Base-by-base conservation (phyloP, 768 basidiomycete species). In the Podaxis sp. region DNA sequence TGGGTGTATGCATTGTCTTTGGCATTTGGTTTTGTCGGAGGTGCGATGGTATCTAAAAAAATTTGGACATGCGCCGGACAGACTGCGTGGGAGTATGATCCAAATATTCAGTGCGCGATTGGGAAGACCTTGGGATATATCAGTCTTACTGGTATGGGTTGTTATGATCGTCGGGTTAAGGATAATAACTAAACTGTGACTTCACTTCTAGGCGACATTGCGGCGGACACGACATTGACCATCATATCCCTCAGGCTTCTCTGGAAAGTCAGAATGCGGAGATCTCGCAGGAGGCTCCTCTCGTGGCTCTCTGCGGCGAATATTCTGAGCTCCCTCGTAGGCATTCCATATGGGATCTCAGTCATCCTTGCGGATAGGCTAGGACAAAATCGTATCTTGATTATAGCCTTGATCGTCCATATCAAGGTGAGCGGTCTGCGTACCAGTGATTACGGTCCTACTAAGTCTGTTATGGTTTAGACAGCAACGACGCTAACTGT, bases 201-300 rank as follows among this genome's bases (percentile, higher is more conserved):
- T 3, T 11, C 11, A 23, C 21, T 23, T 48, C 21, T 32, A 59
- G 58, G 50, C 6, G 58, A 59, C 27, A 36, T 59, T 13, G 6
- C 42, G 9, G 58, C 58, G 16, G 58, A 59, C 40, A n/a, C 50
- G 16, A 4, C 25, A 23, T 38, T 59, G n/a, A 59, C 58, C 5
- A 18, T 51, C 9, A 42, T 52, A 27, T 59, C 58, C n/a, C 32
- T 59, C 27, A 51, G 37, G 25, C 25, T 59, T 40, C 48, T 52
- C 10, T 59, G 58, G 58, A 59, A 27, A 59, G 50, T 42, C 16
- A 4, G 50, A 5, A 59, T 59, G 38, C 58, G 58, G 5, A 48
- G 37, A 40, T 59, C 58, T 16, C 58, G 44, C 14, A 38, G 38
- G 7, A 37, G 50, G 23, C 27, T 59, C 14, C 40, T 59, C 6